Evolutionary conservation across 805 yeast species (phyloP).

Genomic region (Yueomyces sp.): DNA sequence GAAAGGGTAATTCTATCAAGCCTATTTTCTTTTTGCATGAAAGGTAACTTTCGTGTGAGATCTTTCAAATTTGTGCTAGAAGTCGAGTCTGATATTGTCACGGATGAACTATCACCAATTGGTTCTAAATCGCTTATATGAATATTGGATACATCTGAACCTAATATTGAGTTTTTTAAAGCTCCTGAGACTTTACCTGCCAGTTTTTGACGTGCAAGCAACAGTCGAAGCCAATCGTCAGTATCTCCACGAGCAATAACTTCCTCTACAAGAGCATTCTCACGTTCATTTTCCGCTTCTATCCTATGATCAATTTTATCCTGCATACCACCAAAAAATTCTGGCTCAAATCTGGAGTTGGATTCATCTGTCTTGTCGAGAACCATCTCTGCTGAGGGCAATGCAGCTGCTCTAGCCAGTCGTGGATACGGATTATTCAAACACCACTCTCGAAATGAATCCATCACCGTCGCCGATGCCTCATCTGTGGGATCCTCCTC

Average conservation of each 20-base stretch:
- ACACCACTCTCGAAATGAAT: conserved; percentile 44
- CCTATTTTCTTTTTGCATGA: conserved; percentile 22
- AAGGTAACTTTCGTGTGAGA: conserved; percentile 19
- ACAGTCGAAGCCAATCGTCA: conserved; percentile 27
- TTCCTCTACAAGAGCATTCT: conserved; percentile 17
- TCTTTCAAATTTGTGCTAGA: background rate
- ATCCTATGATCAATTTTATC: conserved; percentile 13
- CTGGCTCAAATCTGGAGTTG: background rate
- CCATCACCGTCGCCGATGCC: conserved; percentile 34
- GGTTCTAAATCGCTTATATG: conserved; percentile 6
- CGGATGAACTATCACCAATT: conserved; percentile 13
- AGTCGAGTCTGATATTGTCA: background rate
- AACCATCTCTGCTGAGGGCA: conserved; percentile 21
- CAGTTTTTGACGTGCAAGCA: conserved; percentile 20
- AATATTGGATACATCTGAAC: background rate
- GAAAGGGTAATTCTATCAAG: conserved; percentile 20
- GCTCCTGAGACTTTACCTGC: conserved; percentile 15
- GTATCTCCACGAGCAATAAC: conserved; percentile 20
- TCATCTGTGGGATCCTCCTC: conserved; percentile 31
- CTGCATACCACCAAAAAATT: conserved; percentile 19
- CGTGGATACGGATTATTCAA: conserved; percentile 30
- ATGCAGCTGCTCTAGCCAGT: conserved; percentile 28
- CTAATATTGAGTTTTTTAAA: conserved; percentile 12
- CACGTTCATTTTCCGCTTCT: conserved; percentile 4
- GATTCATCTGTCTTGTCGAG: background rate